phyloP scores from a whole-genome alignment of 2,329 filamentous ascomycete species.

The Pestalotiopsis sp. region DNA sequence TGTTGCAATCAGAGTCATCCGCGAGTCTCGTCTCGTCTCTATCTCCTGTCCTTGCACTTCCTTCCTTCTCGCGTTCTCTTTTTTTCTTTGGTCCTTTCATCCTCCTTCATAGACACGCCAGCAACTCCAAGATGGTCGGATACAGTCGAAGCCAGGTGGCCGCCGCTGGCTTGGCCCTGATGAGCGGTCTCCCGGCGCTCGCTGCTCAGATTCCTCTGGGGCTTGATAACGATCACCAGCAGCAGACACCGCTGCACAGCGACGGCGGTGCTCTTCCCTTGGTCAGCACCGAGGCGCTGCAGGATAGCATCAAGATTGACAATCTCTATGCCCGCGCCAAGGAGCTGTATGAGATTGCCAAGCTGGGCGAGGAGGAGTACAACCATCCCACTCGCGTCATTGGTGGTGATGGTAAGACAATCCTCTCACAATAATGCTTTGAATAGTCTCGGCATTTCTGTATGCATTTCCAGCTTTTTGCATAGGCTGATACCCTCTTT shows the following conservation, averaged over 20 bases:
- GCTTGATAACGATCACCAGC: slow-evolving; percentile 9
- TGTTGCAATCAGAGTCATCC: neutral
- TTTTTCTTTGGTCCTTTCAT: neutral
- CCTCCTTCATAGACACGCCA: neutral
- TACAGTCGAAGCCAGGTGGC: slow-evolving; percentile 12
- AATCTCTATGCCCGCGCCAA: slow-evolving; percentile 61
- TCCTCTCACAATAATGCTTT: neutral
- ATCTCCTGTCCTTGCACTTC: neutral
- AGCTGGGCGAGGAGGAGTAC: slow-evolving; percentile 59
- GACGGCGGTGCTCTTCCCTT: slow-evolving; percentile 32
- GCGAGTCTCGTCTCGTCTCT: neutral
- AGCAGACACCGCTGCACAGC: slow-evolving; percentile 40
- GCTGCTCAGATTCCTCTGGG: slow-evolving; percentile 16
- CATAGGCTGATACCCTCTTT: slow-evolving; percentile 14
- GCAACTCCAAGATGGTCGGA: slow-evolving; percentile 6
- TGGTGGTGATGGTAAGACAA: slow-evolving; percentile 56
- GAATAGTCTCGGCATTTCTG: neutral
- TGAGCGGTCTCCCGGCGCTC: slow-evolving; percentile 15
- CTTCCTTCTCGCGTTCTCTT: neutral
- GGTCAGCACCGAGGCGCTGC: slow-evolving; percentile 55
- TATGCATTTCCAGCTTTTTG: neutral
- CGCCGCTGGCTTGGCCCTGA: slow-evolving; percentile 9
- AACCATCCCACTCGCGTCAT: slow-evolving; percentile 71
- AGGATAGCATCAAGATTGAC: slow-evolving; percentile 54
- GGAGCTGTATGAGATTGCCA: slow-evolving; percentile 62